Evolutionary conservation across 2,329 filamentous ascomycete species (phyloP), one percentile per base, ranked within the genome.

Genomic region (Fusarium algeriense): DNA sequence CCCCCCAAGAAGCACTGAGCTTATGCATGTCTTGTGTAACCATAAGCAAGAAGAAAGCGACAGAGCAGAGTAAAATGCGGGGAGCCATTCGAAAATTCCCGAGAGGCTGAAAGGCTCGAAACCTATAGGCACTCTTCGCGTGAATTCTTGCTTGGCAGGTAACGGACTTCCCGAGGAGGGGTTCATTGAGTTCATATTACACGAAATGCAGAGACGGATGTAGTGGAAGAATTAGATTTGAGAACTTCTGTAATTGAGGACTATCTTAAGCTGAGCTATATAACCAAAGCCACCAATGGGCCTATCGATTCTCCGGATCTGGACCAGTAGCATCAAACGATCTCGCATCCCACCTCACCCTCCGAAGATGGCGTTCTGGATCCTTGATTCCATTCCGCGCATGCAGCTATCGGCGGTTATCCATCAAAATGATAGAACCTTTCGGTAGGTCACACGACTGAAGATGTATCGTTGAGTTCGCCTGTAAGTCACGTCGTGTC

Each of bases 381-480:
- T 82, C 80, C 23, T 64, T 76, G 56, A 82, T 70, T 6, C 77
- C 32, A 19, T 77, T 79, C 20, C 80, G 65, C 15, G 79, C 73
- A 59, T 82, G 80, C 30, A 82, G 23, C 80, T 80, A 82, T 14
- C 78, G 71, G 11, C 79, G 77, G 37, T 81, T 81, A 6, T 81
- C 78, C 15, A 81, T 72, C 3, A 82, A 61, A 6, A 82, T 68
- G 15, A 82, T 75, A 7, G 71, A 74, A 1, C 76, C 60, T 2
- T 60, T 73, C 0, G 79, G 79, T 1, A 82, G 32, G 8, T 79
- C 74, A 5, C 53, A 15, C 1, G 80, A 56, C 1, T 52, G 68
- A 1, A 81, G 75, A 14, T 78, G 76, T 14, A 79, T 26, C 0
- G 74, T 75, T 6, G 73, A 67, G 4, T 62, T 34, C 0, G 41